phyloP scores from a whole-genome alignment of 2,329 filamentous ascomycete genomes.

The Metarhizium anisopliae region DNA sequence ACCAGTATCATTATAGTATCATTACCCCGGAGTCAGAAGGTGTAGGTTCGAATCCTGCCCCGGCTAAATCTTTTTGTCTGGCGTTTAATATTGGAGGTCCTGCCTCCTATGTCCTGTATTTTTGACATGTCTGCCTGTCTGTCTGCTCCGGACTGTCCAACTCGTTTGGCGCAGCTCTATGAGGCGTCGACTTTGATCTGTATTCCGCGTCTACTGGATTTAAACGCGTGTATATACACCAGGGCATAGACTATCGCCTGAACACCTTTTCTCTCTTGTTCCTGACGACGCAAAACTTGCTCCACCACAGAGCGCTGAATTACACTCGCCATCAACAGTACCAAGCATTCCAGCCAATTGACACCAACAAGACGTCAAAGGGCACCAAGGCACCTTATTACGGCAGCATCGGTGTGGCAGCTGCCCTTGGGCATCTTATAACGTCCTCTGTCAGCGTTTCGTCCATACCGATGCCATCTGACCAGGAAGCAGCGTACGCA shows the following conservation, averaged over 20 bases:
- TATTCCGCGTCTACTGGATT: constrained; percentile 47
- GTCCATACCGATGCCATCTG: constrained; percentile 31
- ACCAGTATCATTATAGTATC: constrained; percentile 23
- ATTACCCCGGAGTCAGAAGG: too few species aligned
- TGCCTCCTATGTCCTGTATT: too few species aligned
- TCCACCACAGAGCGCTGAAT: too few species aligned
- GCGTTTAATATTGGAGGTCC: too few species aligned
- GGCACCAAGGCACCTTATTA: constrained; percentile 59
- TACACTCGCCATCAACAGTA: constrained; percentile 25
- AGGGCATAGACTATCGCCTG: constrained; percentile 50
- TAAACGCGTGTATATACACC: constrained; percentile 52
- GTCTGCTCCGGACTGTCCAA: constrained; percentile 40
- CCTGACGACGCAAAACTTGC: too few species aligned
- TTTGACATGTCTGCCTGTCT: too few species aligned
- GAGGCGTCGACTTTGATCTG: constrained; percentile 54
- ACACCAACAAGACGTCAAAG: constrained; percentile 35
- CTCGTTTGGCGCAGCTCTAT: constrained; percentile 57
- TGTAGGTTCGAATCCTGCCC: too few species aligned
- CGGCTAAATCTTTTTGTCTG: too few species aligned
- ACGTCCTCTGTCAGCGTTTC: constrained; percentile 30
- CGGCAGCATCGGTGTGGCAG: constrained; percentile 51
- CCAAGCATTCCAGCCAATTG: constrained; percentile 49
- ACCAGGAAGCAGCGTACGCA: constrained; percentile 44
- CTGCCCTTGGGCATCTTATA: constrained; percentile 15
- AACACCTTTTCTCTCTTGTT: not conserved